phyloP scores from a whole-genome alignment of 1,284 basidiomycete species.

The Trichosporon ovoides region DNA sequence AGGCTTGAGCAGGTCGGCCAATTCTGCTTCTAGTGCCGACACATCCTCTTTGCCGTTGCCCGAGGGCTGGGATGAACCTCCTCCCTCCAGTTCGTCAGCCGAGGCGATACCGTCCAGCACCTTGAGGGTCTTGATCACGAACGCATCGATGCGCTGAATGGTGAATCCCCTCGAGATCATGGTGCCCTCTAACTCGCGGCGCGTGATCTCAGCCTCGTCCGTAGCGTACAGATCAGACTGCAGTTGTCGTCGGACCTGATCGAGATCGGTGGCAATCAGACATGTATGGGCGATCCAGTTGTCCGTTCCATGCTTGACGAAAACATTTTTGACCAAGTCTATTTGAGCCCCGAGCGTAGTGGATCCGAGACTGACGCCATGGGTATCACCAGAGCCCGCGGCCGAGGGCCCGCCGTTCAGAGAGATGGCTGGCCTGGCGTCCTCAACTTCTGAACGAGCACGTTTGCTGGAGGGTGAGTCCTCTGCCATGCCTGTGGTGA shows the following conservation, averaged over 20 bases:
- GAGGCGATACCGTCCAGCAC: constrained; percentile 44
- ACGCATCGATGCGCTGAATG: constrained; percentile 30
- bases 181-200: constrained; percentile 32
- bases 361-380: constrained; percentile 28
- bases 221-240: constrained; percentile 40
- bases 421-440: neutral
- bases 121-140: constrained; percentile 42
- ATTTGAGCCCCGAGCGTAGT: constrained; percentile 35
- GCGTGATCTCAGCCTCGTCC: constrained; percentile 34
- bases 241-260: constrained; percentile 35
- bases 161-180: constrained; percentile 31
- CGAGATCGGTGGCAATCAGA: constrained; percentile 41
- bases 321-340: constrained; percentile 29
- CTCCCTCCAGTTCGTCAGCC: constrained; percentile 33
- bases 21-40: constrained; percentile 23
- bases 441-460: neutral
- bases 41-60: constrained; percentile 10
- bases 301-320: constrained; percentile 34
- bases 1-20: constrained; percentile 21
- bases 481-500: neutral
- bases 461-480: constrained; percentile 3
- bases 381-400: too few species aligned
- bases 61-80: neutral
- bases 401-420: neutral
- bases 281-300: constrained; percentile 48